A percentile compares a stretch with the other conserved stretches of the same genome.
phyloP scores from a whole-genome alignment of 768 basidiomycete genomes.

The Amanita muscaria region DNA sequence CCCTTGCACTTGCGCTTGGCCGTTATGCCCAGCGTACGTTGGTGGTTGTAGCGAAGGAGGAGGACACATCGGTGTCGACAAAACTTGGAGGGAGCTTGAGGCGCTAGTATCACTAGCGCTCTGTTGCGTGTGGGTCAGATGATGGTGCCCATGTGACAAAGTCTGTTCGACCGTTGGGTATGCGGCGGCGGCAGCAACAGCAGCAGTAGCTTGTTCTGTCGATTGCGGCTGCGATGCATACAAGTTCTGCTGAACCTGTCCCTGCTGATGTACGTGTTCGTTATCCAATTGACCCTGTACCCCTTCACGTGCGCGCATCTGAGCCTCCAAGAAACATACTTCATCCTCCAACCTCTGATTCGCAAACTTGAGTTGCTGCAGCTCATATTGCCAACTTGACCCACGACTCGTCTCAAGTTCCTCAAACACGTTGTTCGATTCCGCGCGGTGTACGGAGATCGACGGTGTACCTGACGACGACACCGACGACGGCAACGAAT shows the following conservation, averaged over 20 bases:
- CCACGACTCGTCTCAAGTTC: constrained; percentile 60
- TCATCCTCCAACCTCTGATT: constrained; percentile 63
- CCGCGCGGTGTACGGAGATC: neutral
- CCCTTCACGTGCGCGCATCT: neutral
- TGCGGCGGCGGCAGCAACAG: too few relatives aligned
- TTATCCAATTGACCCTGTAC: neutral
- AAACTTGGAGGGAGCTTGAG: too few relatives aligned
- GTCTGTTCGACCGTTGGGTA: constrained; percentile 1
- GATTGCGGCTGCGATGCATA: too few relatives aligned
- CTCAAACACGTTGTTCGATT: constrained; percentile 51
- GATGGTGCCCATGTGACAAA: neutral
- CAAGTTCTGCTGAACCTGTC: neutral
- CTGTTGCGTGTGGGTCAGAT: too few relatives aligned
- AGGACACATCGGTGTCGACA: too few relatives aligned
- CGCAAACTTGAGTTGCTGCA: constrained; percentile 71
- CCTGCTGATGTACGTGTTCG: neutral
- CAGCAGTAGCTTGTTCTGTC: neutral
- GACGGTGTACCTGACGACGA: neutral
- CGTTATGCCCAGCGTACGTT: too few relatives aligned
- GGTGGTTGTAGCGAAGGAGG: too few relatives aligned
- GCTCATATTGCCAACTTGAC: constrained; percentile 90
- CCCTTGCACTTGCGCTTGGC: neutral
- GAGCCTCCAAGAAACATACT: constrained; percentile 24
- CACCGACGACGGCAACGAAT: constrained; percentile 4
- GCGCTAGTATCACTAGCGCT: too few relatives aligned